phyloP scores from a whole-genome alignment of 225 moss, liverwort and hornwort species.

The Thuidium tamariscinum region DNA sequence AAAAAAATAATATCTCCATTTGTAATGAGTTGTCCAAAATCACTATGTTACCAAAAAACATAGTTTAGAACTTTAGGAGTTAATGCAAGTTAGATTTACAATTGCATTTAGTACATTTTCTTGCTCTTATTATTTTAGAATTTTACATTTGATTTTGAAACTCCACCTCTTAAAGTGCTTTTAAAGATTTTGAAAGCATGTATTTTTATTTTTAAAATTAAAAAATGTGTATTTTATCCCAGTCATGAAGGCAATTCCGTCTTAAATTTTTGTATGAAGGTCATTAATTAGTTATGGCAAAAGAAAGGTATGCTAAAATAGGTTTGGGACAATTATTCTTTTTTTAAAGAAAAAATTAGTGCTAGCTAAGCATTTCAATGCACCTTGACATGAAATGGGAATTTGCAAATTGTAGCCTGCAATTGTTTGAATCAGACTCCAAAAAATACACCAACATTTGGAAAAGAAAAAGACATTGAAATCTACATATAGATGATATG shows the following conservation, averaged over 20 bases:
- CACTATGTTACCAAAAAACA: too few species aligned
- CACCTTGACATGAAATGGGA: fast-evolving
- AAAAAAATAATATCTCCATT: too few species aligned
- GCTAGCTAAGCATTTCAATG: background rate
- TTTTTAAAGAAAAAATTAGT: background rate
- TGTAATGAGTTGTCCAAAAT: too few species aligned
- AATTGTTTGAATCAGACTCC: fast-evolving
- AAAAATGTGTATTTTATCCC: background rate
- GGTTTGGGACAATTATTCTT: too few species aligned
- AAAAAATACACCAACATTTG: background rate
- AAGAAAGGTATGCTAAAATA: background rate
- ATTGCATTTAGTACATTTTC: background rate
- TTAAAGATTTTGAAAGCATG: background rate
- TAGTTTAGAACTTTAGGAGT: too few species aligned
- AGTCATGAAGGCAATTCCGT: background rate
- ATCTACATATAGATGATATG: background rate
- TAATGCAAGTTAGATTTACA: too few species aligned
- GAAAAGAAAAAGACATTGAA: background rate
- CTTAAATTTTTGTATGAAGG: background rate
- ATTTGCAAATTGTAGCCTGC: fast-evolving
- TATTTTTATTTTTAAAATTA: fast-evolving
- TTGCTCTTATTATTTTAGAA: background rate
- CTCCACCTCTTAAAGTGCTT: background rate
- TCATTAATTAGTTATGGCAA: background rate
- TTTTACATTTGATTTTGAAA: background rate